phyloP scores from a whole-genome alignment of 352 stramenopile genomes.

The Pythium plurisporium region DNA sequence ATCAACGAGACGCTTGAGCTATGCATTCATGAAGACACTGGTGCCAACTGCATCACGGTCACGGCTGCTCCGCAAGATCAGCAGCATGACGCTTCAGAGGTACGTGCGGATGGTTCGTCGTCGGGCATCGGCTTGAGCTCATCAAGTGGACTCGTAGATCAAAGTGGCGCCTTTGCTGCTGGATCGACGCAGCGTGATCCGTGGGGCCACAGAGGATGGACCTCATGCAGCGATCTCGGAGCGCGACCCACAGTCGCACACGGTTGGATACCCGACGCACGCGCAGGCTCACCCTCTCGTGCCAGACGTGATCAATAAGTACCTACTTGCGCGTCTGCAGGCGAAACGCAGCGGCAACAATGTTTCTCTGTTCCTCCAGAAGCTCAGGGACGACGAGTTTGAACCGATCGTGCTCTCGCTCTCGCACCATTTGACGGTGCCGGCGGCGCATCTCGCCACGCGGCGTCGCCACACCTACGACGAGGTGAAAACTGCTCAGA shows the following conservation, averaged over 20 bases:
- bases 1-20: slow-evolving; percentile 85
- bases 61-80: slow-evolving; percentile 48
- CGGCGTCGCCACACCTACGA: slow-evolving; percentile 79
- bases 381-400: slow-evolving; percentile 59
- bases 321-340: slow-evolving; percentile 67
- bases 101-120: neutral
- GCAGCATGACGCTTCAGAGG: slow-evolving; percentile 27
- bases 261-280: neutral
- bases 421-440: slow-evolving; percentile 18
- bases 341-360: slow-evolving; percentile 38
- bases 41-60: slow-evolving; percentile 66
- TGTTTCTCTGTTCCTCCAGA: slow-evolving; percentile 58
- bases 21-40: slow-evolving; percentile 75
- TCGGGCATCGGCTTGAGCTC: neutral
- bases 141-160: neutral
- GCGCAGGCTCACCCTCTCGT: too few species aligned
- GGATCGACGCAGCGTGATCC: slow-evolving; percentile 46
- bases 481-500: slow-evolving; percentile 71
- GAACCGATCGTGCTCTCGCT: slow-evolving; percentile 44
- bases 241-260: too few species aligned
- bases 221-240: slow-evolving; percentile 11
- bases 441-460: slow-evolving; percentile 41
- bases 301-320: too few species aligned
- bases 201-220: slow-evolving; percentile 29
- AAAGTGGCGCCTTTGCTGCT: slow-evolving; percentile 49